A percentile compares a stretch with the other conserved stretches of the same genome.
Evolutionary conservation across 2,329 filamentous ascomycete genomes (phyloP).

Genomic region (Ceratocystis destructans): DNA sequence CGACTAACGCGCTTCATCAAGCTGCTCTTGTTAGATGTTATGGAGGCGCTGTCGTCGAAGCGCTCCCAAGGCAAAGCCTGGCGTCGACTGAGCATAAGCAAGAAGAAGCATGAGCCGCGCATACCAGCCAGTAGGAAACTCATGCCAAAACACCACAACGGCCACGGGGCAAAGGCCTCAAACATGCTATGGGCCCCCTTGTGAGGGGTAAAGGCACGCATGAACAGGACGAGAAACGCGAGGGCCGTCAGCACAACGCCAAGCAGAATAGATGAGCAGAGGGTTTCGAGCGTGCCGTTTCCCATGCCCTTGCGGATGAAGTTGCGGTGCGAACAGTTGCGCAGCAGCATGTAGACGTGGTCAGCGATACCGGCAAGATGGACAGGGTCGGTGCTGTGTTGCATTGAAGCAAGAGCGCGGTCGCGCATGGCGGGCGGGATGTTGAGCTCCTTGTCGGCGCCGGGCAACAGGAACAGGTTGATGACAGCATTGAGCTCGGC

Average conservation of each 20-base stretch:
- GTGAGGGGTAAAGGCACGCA: constrained; percentile 29
- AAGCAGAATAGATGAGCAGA: constrained; percentile 33
- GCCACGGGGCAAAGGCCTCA: constrained; percentile 32
- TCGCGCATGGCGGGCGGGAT: constrained; percentile 32
- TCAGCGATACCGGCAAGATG: constrained; percentile 33
- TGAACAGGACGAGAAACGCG: constrained; percentile 30
- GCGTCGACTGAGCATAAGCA: constrained; percentile 33
- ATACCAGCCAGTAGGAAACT: constrained; percentile 33
- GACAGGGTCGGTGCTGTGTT: constrained; percentile 28
- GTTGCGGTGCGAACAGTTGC: constrained; percentile 36
- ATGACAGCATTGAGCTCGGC: constrained; percentile 30
- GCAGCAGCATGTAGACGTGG: constrained; percentile 34
- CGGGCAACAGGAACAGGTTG: constrained; percentile 30
- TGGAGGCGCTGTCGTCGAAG: constrained; percentile 29
- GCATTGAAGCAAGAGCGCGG: constrained; percentile 28
- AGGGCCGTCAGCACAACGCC: constrained; percentile 30
- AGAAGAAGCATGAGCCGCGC: constrained; percentile 35
- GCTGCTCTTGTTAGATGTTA: constrained; percentile 22
- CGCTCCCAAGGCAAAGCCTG: constrained; percentile 36
- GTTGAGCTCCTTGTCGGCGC: constrained; percentile 35
- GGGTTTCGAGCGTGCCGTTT: constrained; percentile 37
- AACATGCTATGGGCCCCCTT: constrained; percentile 30
- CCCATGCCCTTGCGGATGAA: constrained; percentile 41
- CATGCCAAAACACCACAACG: constrained; percentile 34
- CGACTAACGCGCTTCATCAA: constrained; percentile 26